Evolutionary conservation across 257 asterid species (phyloP).

Genomic region (Ajuga chamaepitys): DNA sequence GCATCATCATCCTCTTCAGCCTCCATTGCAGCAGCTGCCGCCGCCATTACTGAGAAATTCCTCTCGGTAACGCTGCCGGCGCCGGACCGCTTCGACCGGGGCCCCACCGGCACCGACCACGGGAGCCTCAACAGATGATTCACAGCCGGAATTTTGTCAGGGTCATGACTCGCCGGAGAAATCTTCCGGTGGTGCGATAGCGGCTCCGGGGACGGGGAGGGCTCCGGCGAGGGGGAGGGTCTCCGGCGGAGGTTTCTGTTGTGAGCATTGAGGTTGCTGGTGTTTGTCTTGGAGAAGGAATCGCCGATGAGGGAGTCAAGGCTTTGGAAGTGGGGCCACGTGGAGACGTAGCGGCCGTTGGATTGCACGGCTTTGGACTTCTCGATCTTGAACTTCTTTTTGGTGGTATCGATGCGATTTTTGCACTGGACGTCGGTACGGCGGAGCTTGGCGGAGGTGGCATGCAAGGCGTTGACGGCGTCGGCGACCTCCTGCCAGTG

Average conservation of each 20-base stretch:
- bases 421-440: conserved; percentile 93
- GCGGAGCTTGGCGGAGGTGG: conserved; percentile 46
- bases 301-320: conserved; percentile 69
- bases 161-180: conserved; percentile 16
- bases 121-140: conserved; percentile 25
- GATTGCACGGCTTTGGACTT: conserved; percentile 49
- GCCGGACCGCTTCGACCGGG: conserved; percentile 63
- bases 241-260: conserved; percentile 30
- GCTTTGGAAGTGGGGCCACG: conserved; percentile 73
- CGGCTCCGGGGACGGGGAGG: conserved; percentile 28
- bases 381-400: conserved; percentile 86
- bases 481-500: conserved; percentile 94
- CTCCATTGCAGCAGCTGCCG: conserved; percentile 55
- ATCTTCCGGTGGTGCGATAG: conserved; percentile 15
- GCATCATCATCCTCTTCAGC: conserved; percentile 35
- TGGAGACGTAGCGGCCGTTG: conserved; percentile 43
- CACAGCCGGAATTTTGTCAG: conserved; percentile 15
- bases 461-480: conserved; percentile 82
- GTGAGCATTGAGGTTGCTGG: conserved; percentile 14
- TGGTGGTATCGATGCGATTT: conserved; percentile 87
- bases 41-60: conserved; percentile 71
- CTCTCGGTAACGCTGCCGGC: conserved; percentile 40
- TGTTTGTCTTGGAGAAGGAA: conserved; percentile 20
- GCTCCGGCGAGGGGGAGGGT: conserved; percentile 28
- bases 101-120: conserved; percentile 76